Evolutionary conservation across 2,329 filamentous ascomycete species (phyloP).

Genomic region (Aschersonia sp.): DNA sequence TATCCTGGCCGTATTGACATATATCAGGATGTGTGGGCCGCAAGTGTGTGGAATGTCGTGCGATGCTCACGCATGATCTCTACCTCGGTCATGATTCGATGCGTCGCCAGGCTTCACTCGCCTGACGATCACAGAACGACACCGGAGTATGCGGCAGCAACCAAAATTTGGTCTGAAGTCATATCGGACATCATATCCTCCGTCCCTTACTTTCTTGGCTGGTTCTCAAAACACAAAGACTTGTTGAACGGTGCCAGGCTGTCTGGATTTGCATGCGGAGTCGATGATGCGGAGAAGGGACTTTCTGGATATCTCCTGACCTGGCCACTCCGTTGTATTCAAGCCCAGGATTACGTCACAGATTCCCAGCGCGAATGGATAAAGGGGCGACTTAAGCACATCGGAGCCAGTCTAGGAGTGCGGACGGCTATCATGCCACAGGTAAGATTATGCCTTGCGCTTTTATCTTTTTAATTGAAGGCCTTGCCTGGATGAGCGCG

Average conservation of each 20-base stretch:
- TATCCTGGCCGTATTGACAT: neutral
- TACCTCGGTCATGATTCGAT: neutral
- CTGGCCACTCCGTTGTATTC: neutral
- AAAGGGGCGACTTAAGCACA: neutral
- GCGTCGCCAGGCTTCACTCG: neutral
- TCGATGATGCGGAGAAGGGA: neutral
- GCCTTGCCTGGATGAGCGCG: neutral
- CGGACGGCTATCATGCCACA: neutral
- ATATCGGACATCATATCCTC: neutral
- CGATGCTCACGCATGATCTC: neutral
- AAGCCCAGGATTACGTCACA: neutral
- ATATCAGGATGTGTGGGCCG: neutral
- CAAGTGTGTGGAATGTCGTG: neutral
- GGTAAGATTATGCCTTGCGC: neutral
- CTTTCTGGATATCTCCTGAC: constrained; percentile 1
- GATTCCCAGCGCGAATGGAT: neutral
- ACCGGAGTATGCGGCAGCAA: neutral
- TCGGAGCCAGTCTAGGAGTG: neutral
- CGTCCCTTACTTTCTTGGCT: neutral
- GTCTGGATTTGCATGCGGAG: neutral
- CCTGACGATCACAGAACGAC: neutral
- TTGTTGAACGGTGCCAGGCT: neutral
- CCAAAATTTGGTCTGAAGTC: neutral
- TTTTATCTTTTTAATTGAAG: neutral
- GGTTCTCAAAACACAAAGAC: neutral